phyloP scores from a whole-genome alignment of 768 basidiomycete species.

The Lactifluus hygrophoroides region DNA sequence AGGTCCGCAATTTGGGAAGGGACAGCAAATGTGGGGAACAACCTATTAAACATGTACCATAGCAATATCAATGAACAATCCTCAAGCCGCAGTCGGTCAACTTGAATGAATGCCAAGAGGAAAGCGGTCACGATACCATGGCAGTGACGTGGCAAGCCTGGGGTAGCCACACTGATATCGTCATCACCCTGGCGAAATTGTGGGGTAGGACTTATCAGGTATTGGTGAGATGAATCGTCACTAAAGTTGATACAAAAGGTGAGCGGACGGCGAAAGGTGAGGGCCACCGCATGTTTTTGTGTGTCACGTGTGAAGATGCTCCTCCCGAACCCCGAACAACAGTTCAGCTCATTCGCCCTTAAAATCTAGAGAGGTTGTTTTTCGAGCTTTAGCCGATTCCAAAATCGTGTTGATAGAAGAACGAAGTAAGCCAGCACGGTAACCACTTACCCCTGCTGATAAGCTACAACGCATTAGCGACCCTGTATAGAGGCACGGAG shows the following conservation, averaged over 20 bases:
- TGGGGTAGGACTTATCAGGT: neutral
- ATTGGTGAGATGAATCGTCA: neutral
- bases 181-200: neutral
- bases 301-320: neutral
- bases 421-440: neutral
- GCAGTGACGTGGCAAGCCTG: slow-evolving; percentile 10
- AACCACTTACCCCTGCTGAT: neutral
- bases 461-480: neutral
- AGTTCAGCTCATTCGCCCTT: neutral
- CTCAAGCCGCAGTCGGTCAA: neutral
- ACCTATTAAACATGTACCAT: neutral
- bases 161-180: neutral
- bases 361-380: neutral
- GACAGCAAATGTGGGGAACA: neutral
- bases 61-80: neutral
- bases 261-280: neutral
- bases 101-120: neutral
- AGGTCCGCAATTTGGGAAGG: neutral
- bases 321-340: too few species aligned
- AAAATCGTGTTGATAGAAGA: neutral
- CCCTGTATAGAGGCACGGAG: neutral
- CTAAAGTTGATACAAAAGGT: neutral
- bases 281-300: neutral
- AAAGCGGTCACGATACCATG: neutral
- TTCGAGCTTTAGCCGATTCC: neutral